phyloP scores from a whole-genome alignment of 768 basidiomycete genomes.

The Termitomyces sp. region DNA sequence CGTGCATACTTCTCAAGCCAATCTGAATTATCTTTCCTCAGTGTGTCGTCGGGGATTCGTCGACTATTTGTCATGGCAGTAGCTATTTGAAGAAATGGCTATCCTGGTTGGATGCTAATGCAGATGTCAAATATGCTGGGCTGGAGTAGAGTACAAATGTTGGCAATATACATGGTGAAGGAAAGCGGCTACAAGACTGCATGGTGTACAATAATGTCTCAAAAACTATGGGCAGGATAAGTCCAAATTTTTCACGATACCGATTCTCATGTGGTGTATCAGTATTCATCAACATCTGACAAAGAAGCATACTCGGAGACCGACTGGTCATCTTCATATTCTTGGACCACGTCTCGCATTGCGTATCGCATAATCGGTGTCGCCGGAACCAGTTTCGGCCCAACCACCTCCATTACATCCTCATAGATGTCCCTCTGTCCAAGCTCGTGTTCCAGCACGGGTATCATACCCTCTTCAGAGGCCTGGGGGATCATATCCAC shows the following conservation, averaged over 20 bases:
- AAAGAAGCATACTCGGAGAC: constrained; percentile 79
- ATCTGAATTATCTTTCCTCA: constrained; percentile 23
- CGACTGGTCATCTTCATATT: constrained; percentile 75
- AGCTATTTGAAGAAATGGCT: constrained; percentile 88
- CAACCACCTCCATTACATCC: constrained; percentile 56
- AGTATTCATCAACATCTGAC: constrained; percentile 60
- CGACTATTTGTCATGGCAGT: constrained; percentile 83
- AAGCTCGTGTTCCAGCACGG: constrained; percentile 37
- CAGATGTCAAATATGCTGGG: constrained; percentile 86
- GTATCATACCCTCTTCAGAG: constrained; percentile 27
- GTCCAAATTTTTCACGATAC: too few species aligned
- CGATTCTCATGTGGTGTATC: not conserved
- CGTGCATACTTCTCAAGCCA: not conserved
- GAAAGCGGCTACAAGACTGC: too few species aligned
- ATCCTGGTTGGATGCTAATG: constrained; percentile 83
- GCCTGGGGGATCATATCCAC: constrained; percentile 27
- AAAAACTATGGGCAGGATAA: not conserved
- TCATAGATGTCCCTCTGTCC: constrained; percentile 42
- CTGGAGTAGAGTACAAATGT: constrained; percentile 34
- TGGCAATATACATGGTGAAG: not conserved
- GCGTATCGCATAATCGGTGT: constrained; percentile 83
- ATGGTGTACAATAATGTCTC: not conserved
- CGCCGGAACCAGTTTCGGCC: constrained; percentile 72
- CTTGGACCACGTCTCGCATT: constrained; percentile 79
- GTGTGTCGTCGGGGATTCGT: constrained; percentile 94